These are phyloP conservation scores for Cornus kousa DNA, from an alignment of 148 eudicot species.

Conservation along the genomic window DNA sequence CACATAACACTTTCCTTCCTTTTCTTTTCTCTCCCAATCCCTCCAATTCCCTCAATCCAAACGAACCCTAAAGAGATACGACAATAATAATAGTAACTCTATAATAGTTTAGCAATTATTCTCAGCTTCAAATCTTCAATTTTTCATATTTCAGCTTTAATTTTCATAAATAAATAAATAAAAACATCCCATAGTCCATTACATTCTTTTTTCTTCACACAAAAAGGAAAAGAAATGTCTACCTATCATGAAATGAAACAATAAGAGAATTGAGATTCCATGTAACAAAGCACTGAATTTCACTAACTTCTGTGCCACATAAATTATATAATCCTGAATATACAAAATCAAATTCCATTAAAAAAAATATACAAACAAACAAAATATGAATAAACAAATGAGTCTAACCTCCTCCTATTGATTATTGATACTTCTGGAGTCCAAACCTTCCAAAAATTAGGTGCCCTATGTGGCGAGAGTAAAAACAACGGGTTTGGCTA, in stretches of 20 bases:
- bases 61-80: too few relatives aligned
- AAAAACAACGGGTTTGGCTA: too few relatives aligned
- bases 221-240: background rate
- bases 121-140: too few relatives aligned
- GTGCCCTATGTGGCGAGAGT: too few relatives aligned
- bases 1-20: too few relatives aligned
- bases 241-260: background rate
- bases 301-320: background rate
- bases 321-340: background rate
- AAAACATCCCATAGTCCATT: background rate
- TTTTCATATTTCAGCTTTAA: too few relatives aligned
- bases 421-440: background rate
- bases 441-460: background rate
- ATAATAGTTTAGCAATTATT: too few relatives aligned
- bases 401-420: background rate
- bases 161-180: too few relatives aligned
- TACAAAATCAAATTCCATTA: background rate
- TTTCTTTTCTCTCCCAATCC: too few relatives aligned
- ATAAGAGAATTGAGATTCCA: background rate
- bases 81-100: too few relatives aligned
- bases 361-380: slow-evolving; percentile 7
- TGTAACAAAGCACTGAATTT: background rate
- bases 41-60: too few relatives aligned
- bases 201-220: background rate
- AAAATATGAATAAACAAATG: slow-evolving; percentile 19